Evolutionary conservation across 805 yeast genomes (phyloP).

Genomic region (Suhomyces kilbournensis): DNA sequence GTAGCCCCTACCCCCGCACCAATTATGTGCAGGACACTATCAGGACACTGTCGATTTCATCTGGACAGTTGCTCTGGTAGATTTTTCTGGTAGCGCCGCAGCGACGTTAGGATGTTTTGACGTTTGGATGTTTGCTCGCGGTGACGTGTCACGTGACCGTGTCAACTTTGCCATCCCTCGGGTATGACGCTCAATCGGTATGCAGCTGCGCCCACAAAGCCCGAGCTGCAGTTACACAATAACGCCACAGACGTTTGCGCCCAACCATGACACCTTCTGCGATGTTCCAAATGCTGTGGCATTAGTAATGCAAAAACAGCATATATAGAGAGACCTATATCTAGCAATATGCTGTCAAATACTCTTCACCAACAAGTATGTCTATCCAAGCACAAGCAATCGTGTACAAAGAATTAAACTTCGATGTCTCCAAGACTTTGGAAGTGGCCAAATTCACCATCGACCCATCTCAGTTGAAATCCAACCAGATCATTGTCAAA

Average conservation of each 20-base stretch:
- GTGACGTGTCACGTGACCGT: not conserved
- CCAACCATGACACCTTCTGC: not conserved
- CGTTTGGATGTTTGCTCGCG: no score
- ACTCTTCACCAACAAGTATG: no score
- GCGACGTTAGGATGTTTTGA: no score
- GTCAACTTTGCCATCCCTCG: not conserved
- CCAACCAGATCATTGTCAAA: slow-evolving; percentile 55
- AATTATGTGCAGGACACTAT: no score
- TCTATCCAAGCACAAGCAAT: slow-evolving; percentile 24
- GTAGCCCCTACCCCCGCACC: no score
- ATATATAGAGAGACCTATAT: no score
- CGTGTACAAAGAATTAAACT: slow-evolving; percentile 20
- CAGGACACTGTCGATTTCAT: no score
- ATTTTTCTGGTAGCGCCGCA: no score
- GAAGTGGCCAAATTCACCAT: slow-evolving; percentile 19
- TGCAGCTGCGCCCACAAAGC: no score
- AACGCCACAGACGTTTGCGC: not conserved
- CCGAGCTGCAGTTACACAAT: not conserved
- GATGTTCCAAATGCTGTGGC: not conserved
- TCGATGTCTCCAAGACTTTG: slow-evolving; percentile 18
- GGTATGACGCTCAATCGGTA: not conserved
- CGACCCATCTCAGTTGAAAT: slow-evolving; percentile 17
- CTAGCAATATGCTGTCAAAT: no score
- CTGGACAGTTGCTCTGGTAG: no score
- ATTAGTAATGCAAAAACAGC: no score